Percentiles rank a stretch among this genome's conserved stretches.
Conservation (phyloP, 805 yeast genomes). For the Kodamaea fukazawae region DNA sequence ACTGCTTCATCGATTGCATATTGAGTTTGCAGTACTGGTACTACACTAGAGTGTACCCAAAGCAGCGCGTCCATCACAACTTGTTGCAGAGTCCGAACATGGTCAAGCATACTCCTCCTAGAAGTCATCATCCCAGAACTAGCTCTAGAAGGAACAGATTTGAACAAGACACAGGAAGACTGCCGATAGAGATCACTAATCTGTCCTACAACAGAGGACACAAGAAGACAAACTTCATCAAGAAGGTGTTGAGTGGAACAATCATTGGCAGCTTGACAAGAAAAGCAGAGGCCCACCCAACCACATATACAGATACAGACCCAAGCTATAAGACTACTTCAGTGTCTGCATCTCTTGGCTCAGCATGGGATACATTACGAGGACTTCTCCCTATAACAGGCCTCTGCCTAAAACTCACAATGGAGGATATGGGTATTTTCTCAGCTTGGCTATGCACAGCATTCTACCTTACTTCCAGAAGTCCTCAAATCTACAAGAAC, state of each 20-base stretch:
- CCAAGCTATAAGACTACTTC: too few relatives aligned
- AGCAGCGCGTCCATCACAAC: constrained; percentile 39
- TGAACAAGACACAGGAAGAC: constrained; percentile 12
- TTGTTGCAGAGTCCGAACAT: constrained; percentile 37
- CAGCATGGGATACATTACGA: too few relatives aligned
- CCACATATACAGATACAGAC: too few relatives aligned
- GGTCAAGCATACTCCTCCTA: constrained; percentile 21
- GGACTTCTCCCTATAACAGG: too few relatives aligned
- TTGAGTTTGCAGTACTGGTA: constrained; percentile 70
- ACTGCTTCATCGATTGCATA: constrained; percentile 66
- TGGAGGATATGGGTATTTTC: constrained; percentile 20
- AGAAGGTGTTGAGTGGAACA: constrained; percentile 15
- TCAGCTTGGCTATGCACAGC: constrained; percentile 36
- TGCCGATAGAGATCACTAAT: constrained; percentile 12
- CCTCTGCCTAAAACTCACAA: background rate
- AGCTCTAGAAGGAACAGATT: constrained; percentile 21
- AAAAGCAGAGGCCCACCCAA: constrained; percentile 3
- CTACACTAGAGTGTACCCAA: constrained; percentile 49
- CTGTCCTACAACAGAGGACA: constrained; percentile 1
- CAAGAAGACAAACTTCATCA: constrained; percentile 11
- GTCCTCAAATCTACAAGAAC: constrained; percentile 37
- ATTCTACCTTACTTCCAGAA: constrained; percentile 31
- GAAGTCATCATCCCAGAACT: background rate
- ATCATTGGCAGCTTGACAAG: constrained; percentile 14
- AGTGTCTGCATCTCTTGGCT: too few relatives aligned